Evolutionary conservation across 192 early-diverging fungal species (phyloP), one percentile per base, ranked within the genome.

Genomic region (Coemansia sp.): DNA sequence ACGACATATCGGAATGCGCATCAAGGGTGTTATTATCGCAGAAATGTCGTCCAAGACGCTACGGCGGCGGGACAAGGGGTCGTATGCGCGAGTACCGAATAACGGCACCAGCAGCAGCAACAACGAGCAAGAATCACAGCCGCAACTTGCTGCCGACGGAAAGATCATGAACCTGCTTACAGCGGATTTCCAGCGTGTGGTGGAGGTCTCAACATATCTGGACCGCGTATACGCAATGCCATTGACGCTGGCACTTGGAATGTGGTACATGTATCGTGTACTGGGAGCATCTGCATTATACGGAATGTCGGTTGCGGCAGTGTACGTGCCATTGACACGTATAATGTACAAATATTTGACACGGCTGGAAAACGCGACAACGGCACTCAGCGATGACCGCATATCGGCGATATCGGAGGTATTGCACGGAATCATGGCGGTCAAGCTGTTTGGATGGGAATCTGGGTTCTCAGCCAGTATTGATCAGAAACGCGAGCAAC

Each of bases 401-500:
- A 78, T 97, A 40, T 85, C 88, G 42, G 80, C 85, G 39, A 88
- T 92, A 40, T 94, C 92, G 58, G 94, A 98, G 80, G 77, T 93
- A 32, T 72, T 95, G 32, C 86, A 93, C 77, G 94, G 93, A 19
- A 96, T 98, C 54, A 87, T 92, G 50, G 90, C 97, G 39, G 88
- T 98, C 57, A 98, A 98, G 69, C 88, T 97, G 68, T 92, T 92
- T 74, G 91, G 89, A 23, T 94, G 92, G 92, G 92, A 93, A 76
- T 64, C 82, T 21, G 82, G 85, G 63, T 94, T 98, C 68, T 61
- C 87, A 54, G 81, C 81, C 21, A 86, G 87, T 52, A 77, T 96
- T 15, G 84, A 86, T 15, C 81, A 81, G 45, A 71, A 85, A 8
- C 86, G 91, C 63, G 87, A 88, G 59, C 77, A 70, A n/a, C 91